These are phyloP conservation scores for Didymella sp. DNA, from an alignment of 2,329 filamentous ascomycete species.

Conservation along the genomic window DNA sequence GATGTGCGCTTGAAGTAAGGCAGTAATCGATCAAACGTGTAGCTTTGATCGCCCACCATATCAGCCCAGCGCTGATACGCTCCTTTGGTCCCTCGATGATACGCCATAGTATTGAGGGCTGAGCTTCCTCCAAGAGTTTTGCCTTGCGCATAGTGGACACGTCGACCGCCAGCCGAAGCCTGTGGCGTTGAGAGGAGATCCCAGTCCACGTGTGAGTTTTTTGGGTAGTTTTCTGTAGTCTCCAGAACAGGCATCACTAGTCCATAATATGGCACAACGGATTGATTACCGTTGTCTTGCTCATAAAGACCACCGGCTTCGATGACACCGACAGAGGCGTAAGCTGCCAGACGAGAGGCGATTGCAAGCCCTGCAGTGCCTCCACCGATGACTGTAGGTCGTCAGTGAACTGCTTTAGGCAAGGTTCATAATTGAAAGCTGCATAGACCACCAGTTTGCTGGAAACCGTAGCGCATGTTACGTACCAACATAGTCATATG, in stretches of 20 bases:
- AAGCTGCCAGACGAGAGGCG: constrained; percentile 30
- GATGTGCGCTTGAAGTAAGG: constrained; percentile 41
- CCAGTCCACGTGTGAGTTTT: constrained; percentile 39
- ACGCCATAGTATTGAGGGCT: constrained; percentile 36
- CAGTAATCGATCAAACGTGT: constrained; percentile 34
- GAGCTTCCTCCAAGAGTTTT: constrained; percentile 43
- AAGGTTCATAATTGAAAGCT: neutral
- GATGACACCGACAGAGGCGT: constrained; percentile 36
- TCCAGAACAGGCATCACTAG: constrained; percentile 28
- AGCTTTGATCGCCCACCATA: constrained; percentile 40
- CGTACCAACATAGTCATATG: neutral
- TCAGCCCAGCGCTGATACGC: constrained; percentile 43
- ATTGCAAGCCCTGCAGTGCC: constrained; percentile 39
- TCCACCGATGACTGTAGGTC: constrained; percentile 33
- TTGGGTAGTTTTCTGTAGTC: constrained; percentile 26
- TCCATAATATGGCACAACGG: constrained; percentile 33
- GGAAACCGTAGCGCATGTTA: neutral
- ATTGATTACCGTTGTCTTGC: constrained; percentile 37
- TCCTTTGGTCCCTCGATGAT: constrained; percentile 33
- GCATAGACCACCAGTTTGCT: neutral
- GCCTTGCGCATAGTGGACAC: constrained; percentile 44
- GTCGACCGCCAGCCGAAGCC: constrained; percentile 23
- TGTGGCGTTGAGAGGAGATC: constrained; percentile 34
- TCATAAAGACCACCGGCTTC: constrained; percentile 40
- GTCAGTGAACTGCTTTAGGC: neutral